A percentile compares a stretch with the other conserved stretches of the same genome.
phyloP scores from a whole-genome alignment of 306 rosid genomes.

The Medicago lupulina region DNA sequence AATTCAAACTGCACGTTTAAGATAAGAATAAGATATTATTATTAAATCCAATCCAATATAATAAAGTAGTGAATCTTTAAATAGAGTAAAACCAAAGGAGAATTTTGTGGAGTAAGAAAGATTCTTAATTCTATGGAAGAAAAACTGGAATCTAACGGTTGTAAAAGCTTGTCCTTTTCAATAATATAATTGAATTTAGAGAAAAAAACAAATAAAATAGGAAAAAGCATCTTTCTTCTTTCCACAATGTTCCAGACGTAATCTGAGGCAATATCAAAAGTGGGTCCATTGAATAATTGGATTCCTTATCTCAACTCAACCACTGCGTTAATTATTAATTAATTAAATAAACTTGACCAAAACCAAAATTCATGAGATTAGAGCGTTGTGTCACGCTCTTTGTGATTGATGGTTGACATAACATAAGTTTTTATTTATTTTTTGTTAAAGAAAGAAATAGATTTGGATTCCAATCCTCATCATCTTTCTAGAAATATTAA shows the following conservation, averaged over 20 bases:
- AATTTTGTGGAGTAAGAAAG: constrained; percentile 54
- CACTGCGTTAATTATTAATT: constrained; percentile 25
- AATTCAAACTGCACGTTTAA: constrained; percentile 54
- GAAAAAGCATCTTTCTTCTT: constrained; percentile 59
- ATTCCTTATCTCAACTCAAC: constrained; percentile 72
- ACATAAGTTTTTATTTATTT: too few relatives aligned
- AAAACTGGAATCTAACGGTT: constrained; percentile 67
- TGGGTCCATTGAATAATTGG: constrained; percentile 52
- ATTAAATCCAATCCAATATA: not conserved
- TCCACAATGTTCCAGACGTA: constrained; percentile 52
- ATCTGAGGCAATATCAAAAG: constrained; percentile 55
- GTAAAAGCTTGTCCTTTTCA: constrained; percentile 61
- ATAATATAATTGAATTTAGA: constrained; percentile 5
- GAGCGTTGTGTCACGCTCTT: constrained; percentile 44
- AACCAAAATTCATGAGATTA: not conserved
- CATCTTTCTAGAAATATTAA: not conserved
- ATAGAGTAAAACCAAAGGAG: constrained; percentile 10
- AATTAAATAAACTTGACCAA: not conserved
- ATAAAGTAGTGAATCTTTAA: constrained; percentile 47
- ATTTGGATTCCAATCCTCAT: not conserved
- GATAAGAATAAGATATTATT: constrained; percentile 46
- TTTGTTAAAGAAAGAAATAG: not conserved
- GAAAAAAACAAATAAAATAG: constrained; percentile 6
- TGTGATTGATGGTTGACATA: constrained; percentile 14
- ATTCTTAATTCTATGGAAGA: constrained; percentile 66